Percentiles rank a stretch among this genome's conserved stretches.
These are phyloP conservation scores for Aristolochia californica DNA, from an alignment of 164 flowering plant genomes.

Conservation along the genomic window DNA sequence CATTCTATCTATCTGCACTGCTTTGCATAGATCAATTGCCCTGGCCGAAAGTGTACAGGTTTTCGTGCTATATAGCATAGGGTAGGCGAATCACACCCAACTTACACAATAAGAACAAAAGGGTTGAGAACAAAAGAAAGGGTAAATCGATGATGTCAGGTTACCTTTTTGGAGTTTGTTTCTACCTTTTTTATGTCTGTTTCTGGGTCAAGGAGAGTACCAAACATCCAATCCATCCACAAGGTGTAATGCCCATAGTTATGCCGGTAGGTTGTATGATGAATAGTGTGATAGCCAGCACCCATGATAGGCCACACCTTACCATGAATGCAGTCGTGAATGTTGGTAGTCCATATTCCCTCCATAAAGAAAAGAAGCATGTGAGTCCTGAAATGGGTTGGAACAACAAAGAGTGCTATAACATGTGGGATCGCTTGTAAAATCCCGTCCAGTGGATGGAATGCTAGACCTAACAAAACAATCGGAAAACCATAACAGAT, in stretches of 20 bases:
- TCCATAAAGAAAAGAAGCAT: constrained; percentile 61
- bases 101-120: not conserved
- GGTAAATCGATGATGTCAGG: constrained; percentile 4
- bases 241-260: constrained; percentile 90
- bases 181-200: constrained; percentile 27
- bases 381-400: constrained; percentile 71
- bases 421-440: constrained; percentile 87
- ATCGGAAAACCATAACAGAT: not conserved
- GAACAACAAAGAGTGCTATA: constrained; percentile 66
- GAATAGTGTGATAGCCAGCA: constrained; percentile 95
- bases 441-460: constrained; percentile 92
- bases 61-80: not conserved
- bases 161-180: constrained; percentile 26
- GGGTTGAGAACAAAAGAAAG: not conserved
- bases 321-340: constrained; percentile 85
- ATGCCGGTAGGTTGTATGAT: constrained; percentile 90
- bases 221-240: constrained; percentile 98
- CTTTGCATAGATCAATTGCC: too few relatives aligned
- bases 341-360: constrained; percentile 88
- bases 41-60: not conserved
- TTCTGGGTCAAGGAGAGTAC: constrained; percentile 73
- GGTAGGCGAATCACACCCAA: not conserved
- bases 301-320: constrained; percentile 97
- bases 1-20: too few relatives aligned
- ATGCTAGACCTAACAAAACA: constrained; percentile 65